These are phyloP conservation scores for Hericium erinaceus DNA, from an alignment of 768 basidiomycete species.

Conservation along the genomic window DNA sequence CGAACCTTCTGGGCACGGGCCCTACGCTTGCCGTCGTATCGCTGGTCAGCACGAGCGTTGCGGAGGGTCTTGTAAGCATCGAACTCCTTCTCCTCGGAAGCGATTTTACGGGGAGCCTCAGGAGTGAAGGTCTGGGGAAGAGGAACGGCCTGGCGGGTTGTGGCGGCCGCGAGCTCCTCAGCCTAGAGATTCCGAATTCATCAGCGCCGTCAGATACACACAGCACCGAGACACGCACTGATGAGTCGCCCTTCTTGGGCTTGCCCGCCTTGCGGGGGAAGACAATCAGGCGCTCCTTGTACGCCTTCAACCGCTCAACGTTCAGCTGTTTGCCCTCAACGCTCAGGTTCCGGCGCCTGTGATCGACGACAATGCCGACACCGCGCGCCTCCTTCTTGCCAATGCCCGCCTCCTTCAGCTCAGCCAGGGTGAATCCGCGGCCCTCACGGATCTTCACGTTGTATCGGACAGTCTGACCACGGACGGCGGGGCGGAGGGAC, in stretches of 20 bases:
- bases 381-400: conserved; percentile 87
- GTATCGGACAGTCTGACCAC: conserved; percentile 93
- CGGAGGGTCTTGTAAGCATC: conserved; percentile 87
- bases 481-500: conserved; percentile 94
- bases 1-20: conserved; percentile 76
- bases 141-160: conserved; percentile 57
- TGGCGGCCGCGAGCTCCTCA: conserved; percentile 71
- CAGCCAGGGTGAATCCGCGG: conserved; percentile 89
- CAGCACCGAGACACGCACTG: conserved; percentile 41
- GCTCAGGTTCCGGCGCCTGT: conserved; percentile 91
- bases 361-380: conserved; percentile 93
- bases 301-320: conserved; percentile 87
- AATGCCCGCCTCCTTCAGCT: conserved; percentile 94
- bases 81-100: conserved; percentile 81
- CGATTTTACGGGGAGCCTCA: conserved; percentile 91
- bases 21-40: conserved; percentile 86
- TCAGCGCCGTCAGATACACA: neutral
- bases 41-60: conserved; percentile 65
- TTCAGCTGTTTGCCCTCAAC: conserved; percentile 96
- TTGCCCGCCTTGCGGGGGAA: conserved; percentile 95
- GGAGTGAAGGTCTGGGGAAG: conserved; percentile 58
- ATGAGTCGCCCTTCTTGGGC: conserved; percentile 92
- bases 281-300: conserved; percentile 88
- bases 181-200: conserved; percentile 35
- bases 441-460: conserved; percentile 96